Percentiles rank a stretch among this genome's conserved stretches.
Evolutionary conservation across 2,329 filamentous ascomycete genomes (phyloP).

Genomic region (Colletotrichum phormii): DNA sequence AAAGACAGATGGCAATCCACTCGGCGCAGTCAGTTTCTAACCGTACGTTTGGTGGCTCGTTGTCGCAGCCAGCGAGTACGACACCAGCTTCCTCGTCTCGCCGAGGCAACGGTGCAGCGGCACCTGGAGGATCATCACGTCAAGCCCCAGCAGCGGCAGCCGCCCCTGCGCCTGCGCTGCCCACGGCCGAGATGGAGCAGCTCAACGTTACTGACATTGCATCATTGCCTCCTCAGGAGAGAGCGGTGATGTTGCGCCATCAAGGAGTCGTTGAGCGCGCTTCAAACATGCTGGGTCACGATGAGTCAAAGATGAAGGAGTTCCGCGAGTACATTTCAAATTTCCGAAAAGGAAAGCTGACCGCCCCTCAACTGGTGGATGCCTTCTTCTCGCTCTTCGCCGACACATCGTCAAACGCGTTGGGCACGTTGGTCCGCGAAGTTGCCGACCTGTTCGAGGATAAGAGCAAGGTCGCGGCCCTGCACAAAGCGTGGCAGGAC

Average conservation of each 20-base stretch:
- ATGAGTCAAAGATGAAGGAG: slow-evolving; percentile 76
- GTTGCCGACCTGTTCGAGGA: slow-evolving; percentile 94
- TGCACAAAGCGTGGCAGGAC: slow-evolving; percentile 91
- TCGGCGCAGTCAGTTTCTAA: slow-evolving; percentile 84
- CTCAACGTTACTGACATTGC: slow-evolving; percentile 62
- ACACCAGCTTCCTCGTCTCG: slow-evolving; percentile 42
- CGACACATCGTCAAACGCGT: slow-evolving; percentile 80
- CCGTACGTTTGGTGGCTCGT: slow-evolving; percentile 86
- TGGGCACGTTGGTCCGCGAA: slow-evolving; percentile 92
- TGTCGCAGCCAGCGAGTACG: slow-evolving; percentile 67
- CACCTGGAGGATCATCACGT: slow-evolving; percentile 7
- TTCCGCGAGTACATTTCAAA: slow-evolving; percentile 86
- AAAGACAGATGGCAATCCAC: slow-evolving; percentile 91
- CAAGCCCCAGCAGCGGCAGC: slow-evolving; percentile 38
- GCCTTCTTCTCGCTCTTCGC: slow-evolving; percentile 86
- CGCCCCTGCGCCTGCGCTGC: slow-evolving; percentile 36
- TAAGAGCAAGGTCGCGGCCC: slow-evolving; percentile 74
- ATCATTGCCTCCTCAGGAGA: slow-evolving; percentile 78
- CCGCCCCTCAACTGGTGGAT: slow-evolving; percentile 83
- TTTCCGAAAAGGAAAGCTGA: slow-evolving; percentile 77
- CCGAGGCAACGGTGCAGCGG: slow-evolving; percentile 30
- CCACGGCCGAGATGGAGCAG: slow-evolving; percentile 57
- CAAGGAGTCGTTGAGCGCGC: slow-evolving; percentile 88
- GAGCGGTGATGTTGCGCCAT: slow-evolving; percentile 83
- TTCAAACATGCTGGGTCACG: slow-evolving; percentile 81